A percentile compares a stretch with the other conserved stretches of the same genome.
Evolutionary conservation across 257 asterid genomes (phyloP).

Genomic region (Solanum ahanhuiri): DNA sequence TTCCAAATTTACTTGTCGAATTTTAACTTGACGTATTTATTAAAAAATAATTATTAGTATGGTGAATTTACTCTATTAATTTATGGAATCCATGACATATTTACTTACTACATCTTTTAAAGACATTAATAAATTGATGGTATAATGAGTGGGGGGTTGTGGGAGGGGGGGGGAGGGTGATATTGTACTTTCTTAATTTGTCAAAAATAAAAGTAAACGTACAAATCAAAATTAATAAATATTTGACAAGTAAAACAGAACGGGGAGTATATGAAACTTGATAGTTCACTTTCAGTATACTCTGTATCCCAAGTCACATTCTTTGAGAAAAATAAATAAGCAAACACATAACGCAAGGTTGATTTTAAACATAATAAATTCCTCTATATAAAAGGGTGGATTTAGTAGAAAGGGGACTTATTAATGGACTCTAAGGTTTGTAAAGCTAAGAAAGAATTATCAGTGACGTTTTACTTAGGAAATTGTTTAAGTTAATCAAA

Average conservation of each 20-base stretch:
- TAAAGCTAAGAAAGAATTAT: not conserved
- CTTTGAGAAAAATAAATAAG: not conserved
- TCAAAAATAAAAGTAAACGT: not conserved
- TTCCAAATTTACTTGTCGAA: too few relatives aligned
- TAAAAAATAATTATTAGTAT: too few relatives aligned
- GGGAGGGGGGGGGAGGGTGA: fast-evolving
- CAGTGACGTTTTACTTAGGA: not conserved
- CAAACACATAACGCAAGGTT: not conserved
- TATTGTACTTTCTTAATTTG: not conserved
- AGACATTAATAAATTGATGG: not conserved
- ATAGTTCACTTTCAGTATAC: not conserved
- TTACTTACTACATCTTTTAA: too few relatives aligned
- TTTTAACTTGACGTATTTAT: too few relatives aligned
- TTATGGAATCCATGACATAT: not conserved
- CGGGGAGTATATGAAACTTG: not conserved
- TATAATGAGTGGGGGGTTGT: too few relatives aligned
- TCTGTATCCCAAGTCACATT: not conserved
- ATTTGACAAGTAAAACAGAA: too few relatives aligned
- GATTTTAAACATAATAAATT: not conserved
- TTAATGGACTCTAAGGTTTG: not conserved
- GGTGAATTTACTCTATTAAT: not conserved
- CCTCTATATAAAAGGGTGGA: not conserved
- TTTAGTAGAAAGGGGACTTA: not conserved
- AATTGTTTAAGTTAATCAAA: not conserved
- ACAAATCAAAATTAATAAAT: too few relatives aligned